Evolutionary conservation across 2,329 filamentous ascomycete genomes (phyloP).

Genomic region (Chrysoporthe austroafricana): DNA sequence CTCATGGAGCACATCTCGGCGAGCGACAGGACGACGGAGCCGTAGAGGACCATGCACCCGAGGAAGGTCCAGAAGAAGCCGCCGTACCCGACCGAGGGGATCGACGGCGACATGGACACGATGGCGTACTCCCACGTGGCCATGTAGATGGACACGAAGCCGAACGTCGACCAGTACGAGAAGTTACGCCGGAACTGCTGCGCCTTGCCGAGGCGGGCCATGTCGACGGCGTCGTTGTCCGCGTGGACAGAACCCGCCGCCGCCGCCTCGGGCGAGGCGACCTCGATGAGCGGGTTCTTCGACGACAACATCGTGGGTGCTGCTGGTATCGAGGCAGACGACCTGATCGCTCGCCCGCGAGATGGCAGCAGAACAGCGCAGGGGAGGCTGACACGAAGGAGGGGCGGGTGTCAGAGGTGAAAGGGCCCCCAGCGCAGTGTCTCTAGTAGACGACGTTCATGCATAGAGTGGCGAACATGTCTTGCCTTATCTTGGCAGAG

Average conservation of each 20-base stretch:
- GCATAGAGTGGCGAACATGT: neutral
- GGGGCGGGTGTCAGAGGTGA: neutral
- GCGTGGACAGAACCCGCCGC: neutral
- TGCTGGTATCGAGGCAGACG: neutral
- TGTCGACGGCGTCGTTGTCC: constrained; percentile 22
- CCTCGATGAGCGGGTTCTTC: constrained; percentile 5
- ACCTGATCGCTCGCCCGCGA: neutral
- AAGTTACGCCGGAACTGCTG: constrained; percentile 33
- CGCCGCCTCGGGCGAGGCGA: constrained; percentile 11
- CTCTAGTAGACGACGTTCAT: neutral
- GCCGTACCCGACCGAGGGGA: constrained; percentile 32
- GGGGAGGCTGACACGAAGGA: neutral
- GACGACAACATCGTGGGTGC: neutral
- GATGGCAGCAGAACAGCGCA: neutral
- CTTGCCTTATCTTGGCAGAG: neutral
- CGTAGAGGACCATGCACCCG: constrained; percentile 30
- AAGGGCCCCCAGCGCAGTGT: neutral
- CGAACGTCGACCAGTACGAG: constrained; percentile 30
- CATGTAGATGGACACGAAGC: constrained; percentile 36
- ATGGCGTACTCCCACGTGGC: constrained; percentile 34
- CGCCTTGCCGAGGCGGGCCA: constrained; percentile 25
- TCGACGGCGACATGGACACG: constrained; percentile 29
- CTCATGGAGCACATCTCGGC: constrained; percentile 28
- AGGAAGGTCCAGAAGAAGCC: constrained; percentile 34
- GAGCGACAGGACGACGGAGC: constrained; percentile 27